Evolutionary conservation across 2,329 filamentous ascomycete genomes (phyloP).

Genomic region (Monosporascus sp.): DNA sequence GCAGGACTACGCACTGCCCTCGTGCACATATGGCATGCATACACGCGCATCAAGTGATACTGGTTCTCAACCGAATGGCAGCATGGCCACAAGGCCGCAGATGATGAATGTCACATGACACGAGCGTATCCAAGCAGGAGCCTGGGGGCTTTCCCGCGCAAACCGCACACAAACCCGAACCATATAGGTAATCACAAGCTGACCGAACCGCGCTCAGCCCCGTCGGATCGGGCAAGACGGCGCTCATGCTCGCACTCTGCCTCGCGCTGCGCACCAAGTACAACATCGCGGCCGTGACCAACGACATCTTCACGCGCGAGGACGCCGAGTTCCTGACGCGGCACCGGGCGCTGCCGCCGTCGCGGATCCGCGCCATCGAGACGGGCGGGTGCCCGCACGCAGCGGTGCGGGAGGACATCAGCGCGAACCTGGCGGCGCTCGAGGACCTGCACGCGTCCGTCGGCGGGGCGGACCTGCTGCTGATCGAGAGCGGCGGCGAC

Average conservation of each 20-base stretch:
- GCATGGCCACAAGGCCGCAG: no score
- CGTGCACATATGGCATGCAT: no score
- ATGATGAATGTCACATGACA: no score
- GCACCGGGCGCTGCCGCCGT: constrained; percentile 73
- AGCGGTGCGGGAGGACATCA: constrained; percentile 95
- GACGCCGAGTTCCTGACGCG: constrained; percentile 96
- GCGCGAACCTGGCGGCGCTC: constrained; percentile 84
- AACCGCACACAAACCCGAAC: no score
- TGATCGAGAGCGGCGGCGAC: constrained; percentile 94
- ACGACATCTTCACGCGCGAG: constrained; percentile 98
- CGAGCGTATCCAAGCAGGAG: no score
- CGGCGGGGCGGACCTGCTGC: constrained; percentile 66
- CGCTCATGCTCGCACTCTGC: constrained; percentile 91
- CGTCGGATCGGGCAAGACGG: constrained; percentile 95
- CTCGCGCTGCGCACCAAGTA: constrained; percentile 72
- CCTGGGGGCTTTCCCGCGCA: no score
- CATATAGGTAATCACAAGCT: no score
- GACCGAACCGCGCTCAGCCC: constrained; percentile 50
- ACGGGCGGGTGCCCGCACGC: constrained; percentile 96
- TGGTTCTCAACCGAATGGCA: no score
- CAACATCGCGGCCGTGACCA: constrained; percentile 92
- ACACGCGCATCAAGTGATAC: no score
- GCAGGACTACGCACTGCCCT: no score
- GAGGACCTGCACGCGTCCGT: constrained; percentile 83
- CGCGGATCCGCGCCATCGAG: constrained; percentile 90